A percentile compares a stretch with the other conserved stretches of the same genome.
Evolutionary conservation across 495 filamentous ascomycete species (phyloP).

Genomic region (Podospora comata): DNA sequence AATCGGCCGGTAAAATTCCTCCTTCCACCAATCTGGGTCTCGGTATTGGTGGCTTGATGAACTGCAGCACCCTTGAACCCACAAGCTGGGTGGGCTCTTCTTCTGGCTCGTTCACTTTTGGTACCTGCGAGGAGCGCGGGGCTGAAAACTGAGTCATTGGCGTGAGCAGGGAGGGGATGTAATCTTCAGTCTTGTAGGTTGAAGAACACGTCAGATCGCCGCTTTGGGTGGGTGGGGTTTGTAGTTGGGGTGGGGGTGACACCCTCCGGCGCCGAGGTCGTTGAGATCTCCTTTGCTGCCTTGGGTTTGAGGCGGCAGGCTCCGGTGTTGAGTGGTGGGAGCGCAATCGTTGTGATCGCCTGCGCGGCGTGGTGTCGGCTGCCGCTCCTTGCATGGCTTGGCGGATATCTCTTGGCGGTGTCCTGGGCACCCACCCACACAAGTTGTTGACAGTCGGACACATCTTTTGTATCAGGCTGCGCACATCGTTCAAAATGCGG

Average conservation of each 20-base stretch:
- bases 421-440: neutral
- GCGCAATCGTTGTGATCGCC: neutral
- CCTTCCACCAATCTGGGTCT: neutral
- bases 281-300: neutral
- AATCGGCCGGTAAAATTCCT: neutral
- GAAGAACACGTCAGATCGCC: neutral
- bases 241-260: neutral
- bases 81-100: neutral
- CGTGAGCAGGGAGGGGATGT: neutral
- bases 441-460: neutral
- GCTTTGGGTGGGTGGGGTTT: neutral
- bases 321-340: neutral
- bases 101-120: neutral
- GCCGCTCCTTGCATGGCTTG: neutral
- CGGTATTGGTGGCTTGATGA: neutral
- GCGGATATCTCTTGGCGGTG: neutral
- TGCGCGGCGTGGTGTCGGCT: neutral
- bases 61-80: neutral
- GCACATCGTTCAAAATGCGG: neutral
- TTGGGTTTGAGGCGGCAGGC: neutral
- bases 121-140: neutral
- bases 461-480: neutral
- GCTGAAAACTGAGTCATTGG: neutral
- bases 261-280: neutral
- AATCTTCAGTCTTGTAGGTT: neutral